Evolutionary conservation across 2,329 filamentous ascomycete genomes (phyloP), one percentile per base, ranked within the genome.

Genomic region (Colletotrichum liriopes): DNA sequence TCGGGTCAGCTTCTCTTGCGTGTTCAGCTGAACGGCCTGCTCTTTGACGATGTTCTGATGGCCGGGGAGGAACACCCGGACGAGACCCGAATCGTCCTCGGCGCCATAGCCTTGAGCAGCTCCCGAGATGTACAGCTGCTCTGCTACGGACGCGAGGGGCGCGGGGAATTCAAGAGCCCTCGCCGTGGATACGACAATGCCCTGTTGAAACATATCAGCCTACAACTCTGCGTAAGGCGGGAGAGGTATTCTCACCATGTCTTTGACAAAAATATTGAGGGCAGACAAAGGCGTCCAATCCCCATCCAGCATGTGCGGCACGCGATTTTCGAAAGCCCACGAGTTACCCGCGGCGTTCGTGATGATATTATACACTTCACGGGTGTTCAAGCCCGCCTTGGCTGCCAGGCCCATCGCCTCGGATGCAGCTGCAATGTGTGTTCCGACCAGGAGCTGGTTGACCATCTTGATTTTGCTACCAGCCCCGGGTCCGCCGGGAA

Each of bases 281-380:
- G 83, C 79, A 9, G 79, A 81, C 41, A 78, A 76, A 20, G 82
- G 75, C 18, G 77, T 79, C 80, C 85, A 86, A 74, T 88, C 86
- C 66, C 86, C 84, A 26, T 82, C 82, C 49, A 91, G 78, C 81
- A 88, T 86, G 75, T 86, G 85, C 51, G 86, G 84, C 18, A 84
- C 86, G n/a, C 88, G 81, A 75, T 89, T 87, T 75, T 87, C 86
- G 80, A 89, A 90, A 82, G 90, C 89, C 83, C 86, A 89, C 75
- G 85, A 86, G 43, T 71, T 77, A 8, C 79, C 79, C 2, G 79
- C 78, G 2, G 79, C 77, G 41, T 76, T 77, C 26, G 62, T 74
- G 41, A 81, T 79, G 59, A 78, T 77, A 14, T 78, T 66, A 67
- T 79, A 81, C 0, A 79, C 76, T 68, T 78, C 77, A 26, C 76